A percentile compares a stretch with the other conserved stretches of the same genome.
Conservation (phyloP, 1,284 basidiomycete genomes). For the Blastosporella zonata region DNA sequence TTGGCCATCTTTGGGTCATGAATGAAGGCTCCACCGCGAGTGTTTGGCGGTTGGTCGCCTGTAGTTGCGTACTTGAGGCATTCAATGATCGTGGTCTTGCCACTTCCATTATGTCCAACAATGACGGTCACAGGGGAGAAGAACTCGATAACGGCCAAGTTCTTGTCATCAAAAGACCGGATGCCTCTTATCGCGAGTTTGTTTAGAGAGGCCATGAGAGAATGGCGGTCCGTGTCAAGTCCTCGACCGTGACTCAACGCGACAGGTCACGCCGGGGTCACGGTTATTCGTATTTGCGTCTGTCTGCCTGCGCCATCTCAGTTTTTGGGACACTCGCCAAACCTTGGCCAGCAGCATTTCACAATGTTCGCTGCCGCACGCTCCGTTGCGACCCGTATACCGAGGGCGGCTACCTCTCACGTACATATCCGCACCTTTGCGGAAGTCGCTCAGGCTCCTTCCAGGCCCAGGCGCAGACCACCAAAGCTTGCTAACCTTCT, state of each 20-base stretch:
- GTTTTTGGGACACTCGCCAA: slow-evolving; percentile 4
- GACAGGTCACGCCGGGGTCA: slow-evolving; percentile 20
- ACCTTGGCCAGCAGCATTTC: neutral
- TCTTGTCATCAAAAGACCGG: slow-evolving; percentile 93
- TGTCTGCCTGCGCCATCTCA: slow-evolving; percentile 12
- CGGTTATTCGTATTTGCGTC: neutral
- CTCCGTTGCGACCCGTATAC: slow-evolving; percentile 7
- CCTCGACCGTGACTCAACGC: slow-evolving; percentile 9
- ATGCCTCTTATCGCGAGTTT: slow-evolving; percentile 88
- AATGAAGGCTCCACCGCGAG: slow-evolving; percentile 95
- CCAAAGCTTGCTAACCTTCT: slow-evolving; percentile 13
- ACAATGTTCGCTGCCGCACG: slow-evolving; percentile 18
- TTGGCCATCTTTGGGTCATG: slow-evolving; percentile 99
- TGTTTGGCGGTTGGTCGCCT: slow-evolving; percentile 96
- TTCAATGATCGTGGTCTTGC: slow-evolving; percentile 99
- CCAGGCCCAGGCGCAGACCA: neutral
- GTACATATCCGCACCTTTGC: slow-evolving; percentile 16
- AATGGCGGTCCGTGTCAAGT: neutral
- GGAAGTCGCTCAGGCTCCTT: slow-evolving; percentile 10
- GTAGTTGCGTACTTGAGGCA: slow-evolving; percentile 99
- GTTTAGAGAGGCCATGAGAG: slow-evolving; percentile 77
- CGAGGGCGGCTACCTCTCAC: neutral
- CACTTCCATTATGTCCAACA: slow-evolving; percentile 97
- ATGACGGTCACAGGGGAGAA: slow-evolving; percentile 98
- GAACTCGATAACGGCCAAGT: slow-evolving; percentile 94